phyloP scores from a whole-genome alignment of 2,329 filamentous ascomycete genomes.

The Waltergamsia citrina region DNA sequence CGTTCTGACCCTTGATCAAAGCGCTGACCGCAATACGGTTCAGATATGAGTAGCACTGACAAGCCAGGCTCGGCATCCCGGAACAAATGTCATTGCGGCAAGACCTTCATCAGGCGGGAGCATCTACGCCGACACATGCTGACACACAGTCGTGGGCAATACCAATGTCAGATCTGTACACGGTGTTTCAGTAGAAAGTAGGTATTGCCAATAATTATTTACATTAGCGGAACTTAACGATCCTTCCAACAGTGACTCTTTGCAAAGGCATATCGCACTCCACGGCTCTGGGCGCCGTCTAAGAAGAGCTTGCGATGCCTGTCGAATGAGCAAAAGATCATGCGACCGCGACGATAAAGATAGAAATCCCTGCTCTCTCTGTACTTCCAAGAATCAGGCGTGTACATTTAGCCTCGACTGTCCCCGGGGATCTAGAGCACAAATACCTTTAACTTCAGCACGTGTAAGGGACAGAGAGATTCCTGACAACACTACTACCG shows the following conservation, averaged over 20 bases:
- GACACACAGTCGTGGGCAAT: constrained; percentile 22
- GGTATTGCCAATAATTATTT: no score
- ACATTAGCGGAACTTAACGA: no score
- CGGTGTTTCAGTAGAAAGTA: constrained; percentile 28
- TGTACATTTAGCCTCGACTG: constrained; percentile 21
- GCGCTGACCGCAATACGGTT: no score
- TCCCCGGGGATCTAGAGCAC: neutral
- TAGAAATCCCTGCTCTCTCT: constrained; percentile 27
- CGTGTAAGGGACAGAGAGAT: neutral
- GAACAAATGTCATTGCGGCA: constrained; percentile 24
- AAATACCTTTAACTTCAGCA: neutral
- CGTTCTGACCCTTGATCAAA: no score
- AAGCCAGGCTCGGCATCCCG: no score
- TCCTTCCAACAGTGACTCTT: no score
- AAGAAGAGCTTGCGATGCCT: constrained; percentile 29
- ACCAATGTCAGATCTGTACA: constrained; percentile 23
- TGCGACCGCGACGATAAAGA: constrained; percentile 30
- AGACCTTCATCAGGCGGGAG: constrained; percentile 28
- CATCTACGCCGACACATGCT: constrained; percentile 28
- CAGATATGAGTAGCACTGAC: no score
- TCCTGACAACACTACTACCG: no score
- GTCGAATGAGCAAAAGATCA: constrained; percentile 33
- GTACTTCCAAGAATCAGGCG: constrained; percentile 24
- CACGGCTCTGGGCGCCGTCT: constrained; percentile 18
- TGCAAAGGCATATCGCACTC: constrained; percentile 23